Conservation (phyloP, 1,284 basidiomycete species). For the Kalmanozyma brasiliensis region DNA sequence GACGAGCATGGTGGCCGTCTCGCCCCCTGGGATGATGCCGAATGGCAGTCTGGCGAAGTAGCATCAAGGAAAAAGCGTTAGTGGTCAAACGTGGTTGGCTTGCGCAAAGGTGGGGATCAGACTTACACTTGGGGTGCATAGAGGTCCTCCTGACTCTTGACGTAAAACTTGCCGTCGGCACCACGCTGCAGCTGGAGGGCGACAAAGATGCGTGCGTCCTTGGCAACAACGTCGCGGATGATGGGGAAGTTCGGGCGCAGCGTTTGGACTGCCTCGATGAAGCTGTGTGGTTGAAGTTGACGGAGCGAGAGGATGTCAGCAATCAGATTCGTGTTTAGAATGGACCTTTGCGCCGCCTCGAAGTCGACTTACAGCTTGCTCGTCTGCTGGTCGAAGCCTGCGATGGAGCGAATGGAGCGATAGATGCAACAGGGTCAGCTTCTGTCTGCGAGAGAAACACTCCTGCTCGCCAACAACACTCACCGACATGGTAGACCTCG, state of each 20-base stretch:
- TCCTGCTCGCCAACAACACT: constrained; percentile 9
- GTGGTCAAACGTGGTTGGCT: too few species aligned
- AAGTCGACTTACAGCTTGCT: constrained; percentile 18
- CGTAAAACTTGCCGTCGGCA: constrained; percentile 62
- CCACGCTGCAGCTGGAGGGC: constrained; percentile 56
- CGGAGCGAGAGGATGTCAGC: too few species aligned
- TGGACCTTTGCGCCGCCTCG: too few species aligned
- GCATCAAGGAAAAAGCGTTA: neutral
- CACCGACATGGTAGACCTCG: constrained; percentile 57
- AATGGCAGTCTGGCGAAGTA: constrained; percentile 39
- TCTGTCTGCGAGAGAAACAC: neutral
- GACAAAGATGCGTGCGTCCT: constrained; percentile 55
- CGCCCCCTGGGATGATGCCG: constrained; percentile 48
- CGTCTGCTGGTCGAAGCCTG: constrained; percentile 28
- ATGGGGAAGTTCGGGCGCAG: constrained; percentile 53
- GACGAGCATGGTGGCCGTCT: constrained; percentile 34
- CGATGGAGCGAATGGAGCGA: neutral
- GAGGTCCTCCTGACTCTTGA: constrained; percentile 62
- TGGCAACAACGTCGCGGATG: constrained; percentile 25
- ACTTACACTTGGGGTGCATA: constrained; percentile 57
- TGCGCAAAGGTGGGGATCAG: too few species aligned
- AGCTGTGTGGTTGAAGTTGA: constrained; percentile 30
- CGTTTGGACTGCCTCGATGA: constrained; percentile 61
- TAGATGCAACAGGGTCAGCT: neutral
- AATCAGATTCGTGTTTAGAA: too few species aligned